Conservation (phyloP, 345 rosid genomes). For the Camelina neglecta region DNA sequence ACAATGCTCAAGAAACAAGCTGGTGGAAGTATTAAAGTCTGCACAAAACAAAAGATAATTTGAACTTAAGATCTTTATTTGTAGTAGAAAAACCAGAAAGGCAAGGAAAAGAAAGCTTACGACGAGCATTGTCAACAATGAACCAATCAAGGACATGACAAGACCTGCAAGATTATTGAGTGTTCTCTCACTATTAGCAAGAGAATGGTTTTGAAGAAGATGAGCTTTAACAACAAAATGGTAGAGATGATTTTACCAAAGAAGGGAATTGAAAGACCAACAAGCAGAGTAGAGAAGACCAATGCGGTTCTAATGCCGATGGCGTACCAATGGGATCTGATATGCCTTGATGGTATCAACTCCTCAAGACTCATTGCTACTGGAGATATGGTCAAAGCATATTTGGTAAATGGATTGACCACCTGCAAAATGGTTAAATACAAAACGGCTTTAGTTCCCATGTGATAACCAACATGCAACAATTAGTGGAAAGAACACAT, state of each 20-base stretch:
- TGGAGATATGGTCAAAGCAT: constrained; percentile 92
- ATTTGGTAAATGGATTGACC: constrained; percentile 95
- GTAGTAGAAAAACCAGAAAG: not conserved
- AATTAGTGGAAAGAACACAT: not conserved
- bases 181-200: not conserved
- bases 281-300: constrained; percentile 83
- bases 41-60: constrained; percentile 27
- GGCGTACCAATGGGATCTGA: constrained; percentile 67
- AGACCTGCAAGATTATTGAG: constrained; percentile 57
- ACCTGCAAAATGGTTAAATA: constrained; percentile 55
- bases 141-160: constrained; percentile 94
- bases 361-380: constrained; percentile 98
- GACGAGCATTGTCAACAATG: constrained; percentile 91
- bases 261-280: constrained; percentile 81
- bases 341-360: constrained; percentile 70
- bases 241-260: constrained; percentile 60
- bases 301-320: constrained; percentile 72
- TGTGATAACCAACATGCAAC: not conserved
- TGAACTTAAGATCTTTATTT: not conserved
- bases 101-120: constrained; percentile 53
- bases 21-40: constrained; percentile 93
- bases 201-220: not conserved
- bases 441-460: not conserved
- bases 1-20: constrained; percentile 83
- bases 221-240: constrained; percentile 12